Percentiles rank a stretch among this genome's conserved stretches.
phyloP scores from a whole-genome alignment of 1,284 basidiomycete species.

The Mycosarcoma maydis region DNA sequence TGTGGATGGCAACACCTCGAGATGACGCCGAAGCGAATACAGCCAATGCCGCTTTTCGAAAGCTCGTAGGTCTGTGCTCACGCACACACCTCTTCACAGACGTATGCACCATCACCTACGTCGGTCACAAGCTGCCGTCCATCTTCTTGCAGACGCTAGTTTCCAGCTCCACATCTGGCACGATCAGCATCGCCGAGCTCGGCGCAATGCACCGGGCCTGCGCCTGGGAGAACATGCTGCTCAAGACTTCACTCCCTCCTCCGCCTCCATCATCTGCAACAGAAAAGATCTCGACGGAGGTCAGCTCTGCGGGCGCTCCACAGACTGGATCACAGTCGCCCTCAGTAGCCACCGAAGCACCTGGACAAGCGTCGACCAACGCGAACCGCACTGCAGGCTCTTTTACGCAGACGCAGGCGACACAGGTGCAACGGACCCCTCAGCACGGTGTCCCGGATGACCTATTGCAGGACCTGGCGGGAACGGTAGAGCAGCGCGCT shows the following conservation, averaged over 20 bases:
- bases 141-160: slow-evolving; percentile 74
- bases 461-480: slow-evolving; percentile 40
- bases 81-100: slow-evolving; percentile 86
- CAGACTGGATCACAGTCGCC: slow-evolving; percentile 6
- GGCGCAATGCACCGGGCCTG: slow-evolving; percentile 84
- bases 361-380: not conserved
- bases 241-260: slow-evolving; percentile 70
- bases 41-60: slow-evolving; percentile 78
- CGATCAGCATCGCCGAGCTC: slow-evolving; percentile 76
- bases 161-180: slow-evolving; percentile 68
- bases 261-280: slow-evolving; percentile 8
- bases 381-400: slow-evolving; percentile 2
- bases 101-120: slow-evolving; percentile 84
- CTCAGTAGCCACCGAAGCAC: not conserved
- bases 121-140: slow-evolving; percentile 79
- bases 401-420: slow-evolving; percentile 9
- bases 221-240: slow-evolving; percentile 84
- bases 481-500: slow-evolving; percentile 37
- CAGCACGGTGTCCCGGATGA: slow-evolving; percentile 42
- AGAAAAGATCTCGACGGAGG: slow-evolving; percentile 11
- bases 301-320: slow-evolving; percentile 13
- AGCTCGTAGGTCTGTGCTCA: slow-evolving; percentile 80
- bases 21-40: slow-evolving; percentile 68
- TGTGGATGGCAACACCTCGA: slow-evolving; percentile 36
- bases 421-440: slow-evolving; percentile 26